These are phyloP conservation scores for Pholiota microspora DNA, from an alignment of 768 basidiomycete genomes.

Conservation along the genomic window DNA sequence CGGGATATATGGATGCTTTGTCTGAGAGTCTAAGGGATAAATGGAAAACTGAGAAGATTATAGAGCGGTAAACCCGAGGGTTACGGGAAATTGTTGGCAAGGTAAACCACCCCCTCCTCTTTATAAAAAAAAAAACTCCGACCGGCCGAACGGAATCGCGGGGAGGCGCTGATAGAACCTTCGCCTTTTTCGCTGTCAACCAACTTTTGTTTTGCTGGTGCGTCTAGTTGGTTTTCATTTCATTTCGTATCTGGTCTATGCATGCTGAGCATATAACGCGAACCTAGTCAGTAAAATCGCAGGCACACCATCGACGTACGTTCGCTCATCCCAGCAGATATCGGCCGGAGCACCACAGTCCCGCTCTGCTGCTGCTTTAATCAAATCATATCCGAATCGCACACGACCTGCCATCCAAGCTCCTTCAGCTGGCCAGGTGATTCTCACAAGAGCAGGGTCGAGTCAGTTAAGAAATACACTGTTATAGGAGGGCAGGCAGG, in stretches of 20 bases:
- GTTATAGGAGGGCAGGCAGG: too few relatives aligned
- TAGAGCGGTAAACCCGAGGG: too few relatives aligned
- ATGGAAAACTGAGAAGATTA: too few relatives aligned
- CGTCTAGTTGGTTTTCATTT: not conserved
- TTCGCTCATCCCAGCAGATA: not conserved
- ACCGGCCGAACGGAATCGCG: conserved; percentile 16
- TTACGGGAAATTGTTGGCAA: too few relatives aligned
- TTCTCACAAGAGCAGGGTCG: too few relatives aligned
- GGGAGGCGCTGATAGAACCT: conserved; percentile 17
- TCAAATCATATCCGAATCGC: not conserved
- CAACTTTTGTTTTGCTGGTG: not conserved
- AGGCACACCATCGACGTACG: not conserved
- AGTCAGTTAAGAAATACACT: too few relatives aligned
- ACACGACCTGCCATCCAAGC: not conserved
- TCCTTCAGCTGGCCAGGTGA: too few relatives aligned
- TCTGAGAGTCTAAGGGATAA: too few relatives aligned
- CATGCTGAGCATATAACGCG: not conserved
- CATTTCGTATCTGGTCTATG: not conserved
- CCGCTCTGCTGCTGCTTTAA: not conserved
- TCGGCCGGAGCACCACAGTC: not conserved
- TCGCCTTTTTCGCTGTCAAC: conserved; percentile 8
- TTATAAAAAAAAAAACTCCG: conserved; percentile 2
- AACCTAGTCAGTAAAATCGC: not conserved
- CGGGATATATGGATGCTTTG: too few relatives aligned
- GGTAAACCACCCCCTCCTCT: too few relatives aligned